Conservation (phyloP, 371 early-diverging fungal genomes). For the Rhizopus microsporus region DNA sequence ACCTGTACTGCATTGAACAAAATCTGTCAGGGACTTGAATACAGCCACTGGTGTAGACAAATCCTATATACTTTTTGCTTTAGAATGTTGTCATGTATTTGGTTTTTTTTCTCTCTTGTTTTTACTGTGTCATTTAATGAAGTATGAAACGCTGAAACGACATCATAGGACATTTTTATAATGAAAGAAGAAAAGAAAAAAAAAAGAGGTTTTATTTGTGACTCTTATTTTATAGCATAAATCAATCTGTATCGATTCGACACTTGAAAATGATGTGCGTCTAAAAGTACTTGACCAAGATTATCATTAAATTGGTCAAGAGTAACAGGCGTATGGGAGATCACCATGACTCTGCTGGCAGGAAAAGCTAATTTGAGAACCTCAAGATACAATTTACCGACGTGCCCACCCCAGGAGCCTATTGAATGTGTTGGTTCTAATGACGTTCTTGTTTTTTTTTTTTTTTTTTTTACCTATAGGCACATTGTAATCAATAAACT, state of each 20-base stretch:
- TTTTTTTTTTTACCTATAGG: conserved; percentile 33
- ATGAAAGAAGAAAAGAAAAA: background rate
- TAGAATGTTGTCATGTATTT: background rate
- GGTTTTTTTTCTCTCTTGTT: background rate
- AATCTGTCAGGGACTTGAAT: conserved; percentile 79
- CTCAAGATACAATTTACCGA: conserved; percentile 35
- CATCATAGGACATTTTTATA: conserved; percentile 15
- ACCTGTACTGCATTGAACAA: conserved; percentile 72
- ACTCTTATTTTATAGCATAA: conserved; percentile 25
- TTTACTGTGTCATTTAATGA: conserved; percentile 25
- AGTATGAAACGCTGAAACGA: conserved; percentile 21
- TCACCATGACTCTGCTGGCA: conserved; percentile 45
- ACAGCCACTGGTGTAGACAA: conserved; percentile 90
- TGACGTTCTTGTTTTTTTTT: background rate
- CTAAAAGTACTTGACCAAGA: conserved; percentile 28
- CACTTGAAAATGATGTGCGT: conserved; percentile 15
- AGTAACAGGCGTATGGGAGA: conserved; percentile 20
- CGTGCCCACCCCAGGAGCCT: conserved; percentile 42
- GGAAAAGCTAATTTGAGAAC: conserved; percentile 42
- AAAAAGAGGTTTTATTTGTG: conserved; percentile 1
- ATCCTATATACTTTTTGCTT: conserved; percentile 45
- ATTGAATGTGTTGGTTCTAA: background rate
- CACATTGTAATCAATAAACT: conserved; percentile 29
- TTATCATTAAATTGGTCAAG: conserved; percentile 23
- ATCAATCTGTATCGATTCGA: conserved; percentile 38